Evolutionary conservation across 169 alveolate genomes (phyloP), one percentile per base, ranked within the genome.

Genomic region (Plasmodium gonderi): DNA sequence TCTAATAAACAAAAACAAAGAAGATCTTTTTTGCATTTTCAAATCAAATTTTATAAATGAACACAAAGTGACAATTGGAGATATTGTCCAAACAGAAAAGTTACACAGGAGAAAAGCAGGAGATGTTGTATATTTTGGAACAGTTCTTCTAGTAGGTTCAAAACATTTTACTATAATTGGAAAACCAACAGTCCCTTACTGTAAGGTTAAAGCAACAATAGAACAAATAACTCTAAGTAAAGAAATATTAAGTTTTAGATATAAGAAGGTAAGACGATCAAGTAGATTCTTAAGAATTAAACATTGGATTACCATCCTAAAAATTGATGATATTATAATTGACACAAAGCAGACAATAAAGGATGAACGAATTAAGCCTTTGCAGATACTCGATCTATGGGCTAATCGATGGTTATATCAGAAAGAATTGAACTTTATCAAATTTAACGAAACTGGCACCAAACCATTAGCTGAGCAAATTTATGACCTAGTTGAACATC

Each of bases 161-260:
- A 75, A 91, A 72, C 94, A 97, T 91, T 97, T 98, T 97, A 95
- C 98, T 6, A 90, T 97, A 9, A 96, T 97, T 42, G 98, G 98
- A n/a, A 97, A 97, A 64, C 98, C 98, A 11, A 96, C 98, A 96
- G 96, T 97, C 31, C 98, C 98, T 33, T 97, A 96, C 77, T 98
- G 98, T 20, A 96, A 92, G 76, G 98, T 97, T 31, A 91, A 95
- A 68, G 98, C 98, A 12, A 94, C 97, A 17, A 89, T 97, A 6
- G 98, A 97, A 54, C 98, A 97, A 47, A 97, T 96, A 96, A 97
- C 98, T 6, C 92, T 97, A 11, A 94, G 98, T 26, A 97, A 97
- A 60, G 98, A 97, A 69, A 96, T 95, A 23, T 72, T 97, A 47
- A 96, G 98, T 91, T 97, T 97, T 90, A 90, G 96, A 44, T 97